phyloP scores from a whole-genome alignment of 345 rosid species.

The Citrus medica region DNA sequence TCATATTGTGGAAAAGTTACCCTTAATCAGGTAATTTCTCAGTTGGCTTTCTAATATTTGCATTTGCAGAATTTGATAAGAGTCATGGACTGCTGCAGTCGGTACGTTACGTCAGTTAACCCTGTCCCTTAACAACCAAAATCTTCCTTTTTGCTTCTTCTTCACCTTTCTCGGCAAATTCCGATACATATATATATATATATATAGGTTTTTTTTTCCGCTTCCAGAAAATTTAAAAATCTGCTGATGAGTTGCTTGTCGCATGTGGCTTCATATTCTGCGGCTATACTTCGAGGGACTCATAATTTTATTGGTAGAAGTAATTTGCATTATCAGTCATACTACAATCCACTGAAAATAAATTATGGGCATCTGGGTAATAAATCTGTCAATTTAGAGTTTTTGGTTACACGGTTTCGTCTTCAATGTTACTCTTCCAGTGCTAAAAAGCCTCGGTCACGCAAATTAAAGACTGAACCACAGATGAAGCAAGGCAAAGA shows the following conservation, averaged over 20 bases:
- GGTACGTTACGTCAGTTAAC: neutral
- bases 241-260: slow-evolving; percentile 53
- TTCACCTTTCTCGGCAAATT: too few species aligned
- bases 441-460: slow-evolving; percentile 22
- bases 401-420: slow-evolving; percentile 24
- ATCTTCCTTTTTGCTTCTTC: neutral
- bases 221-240: neutral
- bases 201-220: neutral
- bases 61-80: neutral
- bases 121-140: neutral
- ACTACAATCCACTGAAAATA: slow-evolving; percentile 18
- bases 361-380: slow-evolving; percentile 23
- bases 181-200: too few species aligned
- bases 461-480: slow-evolving; percentile 22
- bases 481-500: slow-evolving; percentile 51
- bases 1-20: neutral
- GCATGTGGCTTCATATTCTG: slow-evolving; percentile 49
- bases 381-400: slow-evolving; percentile 24
- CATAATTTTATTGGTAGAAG: slow-evolving; percentile 25
- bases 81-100: neutral
- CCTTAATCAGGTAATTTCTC: neutral
- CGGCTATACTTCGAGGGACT: slow-evolving; percentile 40
- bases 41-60: neutral
- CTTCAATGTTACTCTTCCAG: slow-evolving; percentile 49
- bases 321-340: slow-evolving; percentile 24